A percentile compares a stretch with the other conserved stretches of the same genome.
Conservation (phyloP, 2,329 filamentous ascomycete genomes). For the Magnaporthiopsis poae region DNA sequence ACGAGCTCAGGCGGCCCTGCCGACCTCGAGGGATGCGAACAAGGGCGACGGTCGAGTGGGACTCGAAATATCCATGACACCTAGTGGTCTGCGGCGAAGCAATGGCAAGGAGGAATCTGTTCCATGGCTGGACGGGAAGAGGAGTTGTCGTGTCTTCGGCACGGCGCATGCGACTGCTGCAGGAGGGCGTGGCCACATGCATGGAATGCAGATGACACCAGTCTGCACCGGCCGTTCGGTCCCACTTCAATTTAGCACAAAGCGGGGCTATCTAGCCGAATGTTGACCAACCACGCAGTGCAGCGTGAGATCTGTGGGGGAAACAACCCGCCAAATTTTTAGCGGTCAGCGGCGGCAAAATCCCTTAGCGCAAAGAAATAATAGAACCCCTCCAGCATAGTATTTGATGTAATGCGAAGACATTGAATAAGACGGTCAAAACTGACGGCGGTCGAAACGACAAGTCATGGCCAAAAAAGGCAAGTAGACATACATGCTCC, state of each 20-base stretch:
- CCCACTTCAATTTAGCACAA: neutral
- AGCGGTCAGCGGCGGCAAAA: conserved; percentile 11
- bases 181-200: neutral
- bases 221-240: neutral
- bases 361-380: neutral
- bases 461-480: conserved; percentile 10
- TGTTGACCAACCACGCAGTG: no score
- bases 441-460: neutral
- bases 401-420: neutral
- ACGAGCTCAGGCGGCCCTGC: neutral
- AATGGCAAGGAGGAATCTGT: neutral
- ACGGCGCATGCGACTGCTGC: neutral
- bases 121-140: neutral
- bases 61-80: neutral
- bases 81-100: neutral
- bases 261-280: no score
- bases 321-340: neutral
- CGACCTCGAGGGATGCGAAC: neutral
- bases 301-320: neutral
- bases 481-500: neutral
- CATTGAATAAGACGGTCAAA: neutral
- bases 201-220: neutral
- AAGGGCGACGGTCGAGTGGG: neutral
- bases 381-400: neutral
- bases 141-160: neutral